These are phyloP conservation scores for Russula abietina DNA, from an alignment of 768 basidiomycete species.

Conservation along the genomic window DNA sequence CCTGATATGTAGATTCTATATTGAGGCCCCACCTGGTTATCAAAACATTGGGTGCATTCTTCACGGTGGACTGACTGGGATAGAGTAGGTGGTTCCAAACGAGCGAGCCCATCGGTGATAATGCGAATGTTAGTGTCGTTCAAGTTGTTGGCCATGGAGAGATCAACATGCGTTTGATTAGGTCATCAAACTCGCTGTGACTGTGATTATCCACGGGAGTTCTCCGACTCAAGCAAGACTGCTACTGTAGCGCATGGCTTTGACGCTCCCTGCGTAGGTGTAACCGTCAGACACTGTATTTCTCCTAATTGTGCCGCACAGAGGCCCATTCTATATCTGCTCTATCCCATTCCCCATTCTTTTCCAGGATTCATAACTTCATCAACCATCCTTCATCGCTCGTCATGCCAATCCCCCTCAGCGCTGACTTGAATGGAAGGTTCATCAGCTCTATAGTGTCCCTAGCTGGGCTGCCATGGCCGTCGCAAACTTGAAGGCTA, in stretches of 20 bases:
- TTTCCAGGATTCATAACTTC: too few relatives aligned
- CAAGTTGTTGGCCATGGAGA: constrained; percentile 34
- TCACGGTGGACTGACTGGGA: constrained; percentile 79
- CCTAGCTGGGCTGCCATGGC: background rate
- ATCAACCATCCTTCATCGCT: background rate
- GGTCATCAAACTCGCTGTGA: too few relatives aligned
- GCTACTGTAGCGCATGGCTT: too few relatives aligned
- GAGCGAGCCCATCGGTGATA: constrained; percentile 39
- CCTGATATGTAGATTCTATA: background rate
- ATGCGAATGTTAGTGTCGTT: constrained; percentile 4
- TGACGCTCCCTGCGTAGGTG: too few relatives aligned
- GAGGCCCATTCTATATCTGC: too few relatives aligned
- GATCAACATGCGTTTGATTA: too few relatives aligned
- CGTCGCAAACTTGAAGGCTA: background rate
- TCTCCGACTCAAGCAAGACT: too few relatives aligned
- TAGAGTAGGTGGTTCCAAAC: constrained; percentile 50
- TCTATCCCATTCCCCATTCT: too few relatives aligned
- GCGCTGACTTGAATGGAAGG: background rate
- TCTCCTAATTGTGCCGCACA: too few relatives aligned
- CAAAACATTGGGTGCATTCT: constrained; percentile 97
- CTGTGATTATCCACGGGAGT: too few relatives aligned
- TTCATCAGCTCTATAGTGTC: background rate
- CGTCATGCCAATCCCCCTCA: background rate
- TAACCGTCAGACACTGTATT: too few relatives aligned
- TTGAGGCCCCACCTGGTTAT: constrained; percentile 60